A percentile compares a stretch with the other conserved stretches of the same genome.
Evolutionary conservation across 23 red algal genomes (phyloP).

Genomic region (Gracilariopsis chorda): DNA sequence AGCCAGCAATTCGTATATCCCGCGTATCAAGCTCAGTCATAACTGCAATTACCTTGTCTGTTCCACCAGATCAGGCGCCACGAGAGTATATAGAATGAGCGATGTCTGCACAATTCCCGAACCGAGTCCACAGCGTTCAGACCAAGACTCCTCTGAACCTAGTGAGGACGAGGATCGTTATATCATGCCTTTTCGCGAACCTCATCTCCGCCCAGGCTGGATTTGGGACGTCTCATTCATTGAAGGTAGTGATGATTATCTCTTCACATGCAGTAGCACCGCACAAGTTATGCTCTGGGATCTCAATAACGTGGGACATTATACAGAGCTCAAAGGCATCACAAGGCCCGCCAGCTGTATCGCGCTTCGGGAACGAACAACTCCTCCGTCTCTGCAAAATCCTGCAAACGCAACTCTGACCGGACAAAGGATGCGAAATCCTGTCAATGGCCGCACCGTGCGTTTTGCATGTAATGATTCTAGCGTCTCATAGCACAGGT

Average conservation of each 20-base stretch:
- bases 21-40: slow-evolving; percentile 3
- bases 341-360: slow-evolving; percentile 26
- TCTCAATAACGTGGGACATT: neutral
- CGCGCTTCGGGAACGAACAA: slow-evolving; percentile 43
- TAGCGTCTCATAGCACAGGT: no score
- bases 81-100: slow-evolving; percentile 39
- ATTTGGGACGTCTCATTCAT: slow-evolving; percentile 53
- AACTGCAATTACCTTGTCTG: slow-evolving; percentile 11
- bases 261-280: slow-evolving; percentile 61
- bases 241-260: slow-evolving; percentile 26
- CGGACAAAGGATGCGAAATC: no score
- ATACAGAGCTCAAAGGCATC: neutral
- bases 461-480: no score
- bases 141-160: neutral
- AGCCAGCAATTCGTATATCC: slow-evolving; percentile 31
- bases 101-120: slow-evolving; percentile 20
- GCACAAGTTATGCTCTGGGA: slow-evolving; percentile 46
- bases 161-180: neutral
- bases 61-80: neutral
- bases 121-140: neutral
- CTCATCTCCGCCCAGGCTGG: slow-evolving; percentile 37
- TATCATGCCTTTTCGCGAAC: slow-evolving; percentile 29
- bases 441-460: no score
- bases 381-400: neutral
- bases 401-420: neutral